Percentiles rank a stretch among this genome's conserved stretches.
phyloP scores from a whole-genome alignment of 1,284 basidiomycete species.

The Papiliotrema terrestris region DNA sequence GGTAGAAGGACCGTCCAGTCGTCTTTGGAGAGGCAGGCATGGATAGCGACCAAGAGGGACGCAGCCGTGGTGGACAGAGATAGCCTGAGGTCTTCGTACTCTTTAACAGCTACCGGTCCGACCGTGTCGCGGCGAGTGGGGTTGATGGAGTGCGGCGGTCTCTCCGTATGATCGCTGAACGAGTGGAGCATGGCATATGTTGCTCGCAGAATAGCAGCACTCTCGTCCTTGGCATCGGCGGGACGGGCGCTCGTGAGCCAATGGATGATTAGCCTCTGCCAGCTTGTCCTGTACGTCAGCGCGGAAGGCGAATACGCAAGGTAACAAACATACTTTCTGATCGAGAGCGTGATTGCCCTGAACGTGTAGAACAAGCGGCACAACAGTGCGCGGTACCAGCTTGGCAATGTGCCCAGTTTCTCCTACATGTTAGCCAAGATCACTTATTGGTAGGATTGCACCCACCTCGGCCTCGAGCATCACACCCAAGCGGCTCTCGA shows the following conservation, averaged over 20 bases:
- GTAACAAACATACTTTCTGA: conserved; percentile 10
- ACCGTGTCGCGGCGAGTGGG: not conserved
- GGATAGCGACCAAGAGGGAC: conserved; percentile 24
- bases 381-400: conserved; percentile 24
- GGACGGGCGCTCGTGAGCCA: conserved; percentile 1
- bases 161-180: not conserved
- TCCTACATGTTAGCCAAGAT: conserved; percentile 14
- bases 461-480: conserved; percentile 62
- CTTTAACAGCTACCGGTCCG: not conserved
- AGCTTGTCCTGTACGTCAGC: conserved; percentile 3
- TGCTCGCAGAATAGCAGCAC: not conserved
- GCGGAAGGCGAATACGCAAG: not conserved
- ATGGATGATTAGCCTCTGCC: conserved; percentile 8
- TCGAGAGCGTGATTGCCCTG: conserved; percentile 21
- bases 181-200: not conserved
- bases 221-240: not conserved
- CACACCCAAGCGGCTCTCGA: conserved; percentile 61
- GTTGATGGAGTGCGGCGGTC: not conserved
- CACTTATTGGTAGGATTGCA: not conserved
- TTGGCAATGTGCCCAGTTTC: conserved; percentile 19
- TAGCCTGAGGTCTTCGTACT: not conserved
- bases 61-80: not conserved
- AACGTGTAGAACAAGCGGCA: conserved; percentile 26
- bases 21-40: conserved; percentile 24
- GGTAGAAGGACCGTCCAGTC: conserved; percentile 33